Evolutionary conservation across 2,329 filamentous ascomycete genomes (phyloP), one percentile per base, ranked within the genome.

Genomic region (Colletotrichum camelliae): DNA sequence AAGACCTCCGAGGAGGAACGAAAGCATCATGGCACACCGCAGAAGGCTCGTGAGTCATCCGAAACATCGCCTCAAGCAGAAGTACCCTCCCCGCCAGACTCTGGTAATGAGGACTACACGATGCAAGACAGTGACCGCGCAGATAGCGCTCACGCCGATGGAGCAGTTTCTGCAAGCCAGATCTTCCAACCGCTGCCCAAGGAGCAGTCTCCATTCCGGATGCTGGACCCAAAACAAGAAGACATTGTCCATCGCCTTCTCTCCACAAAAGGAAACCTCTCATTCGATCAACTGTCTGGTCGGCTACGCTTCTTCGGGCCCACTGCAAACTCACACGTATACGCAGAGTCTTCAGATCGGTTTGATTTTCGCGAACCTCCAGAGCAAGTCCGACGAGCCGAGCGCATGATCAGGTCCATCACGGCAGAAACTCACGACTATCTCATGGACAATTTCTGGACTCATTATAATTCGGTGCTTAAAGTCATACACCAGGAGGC

Each of bases 261-360:
- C 6, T 87, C 87, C 1, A 88, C 88, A 5, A 85, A 86, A 43
- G 88, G 88, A 8, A 88, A 88, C 79, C 82, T 90, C 12, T 87
- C 86, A 18, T 88, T 90, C 72, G 88, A 90, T 75, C 88, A 88
- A 75, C 81, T 89, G 3, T 88, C 85, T 24, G 88, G 88, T 6
- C 83, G 87, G n/a, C 79, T 89, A 7, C 85, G 88, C 29, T 90
- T 89, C 81, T 90, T 89, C 72, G 89, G 89, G 2, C 88, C 88
- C 2, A 90, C 88, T 5, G 88, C 88, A 65, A 90, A 89, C 80
- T 87, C 86, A 72, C 88, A 90, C 69, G 87, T 90, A 18, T 87
- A 89, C 75, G 87, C 87, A 5, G 84, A 85, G 37, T 80, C 84
- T 2, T 79, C 82, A 3, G 80, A 81, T 61, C 82, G 82, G n/a